phyloP scores from a whole-genome alignment of 768 basidiomycete genomes.

The Dioszegia crocea region DNA sequence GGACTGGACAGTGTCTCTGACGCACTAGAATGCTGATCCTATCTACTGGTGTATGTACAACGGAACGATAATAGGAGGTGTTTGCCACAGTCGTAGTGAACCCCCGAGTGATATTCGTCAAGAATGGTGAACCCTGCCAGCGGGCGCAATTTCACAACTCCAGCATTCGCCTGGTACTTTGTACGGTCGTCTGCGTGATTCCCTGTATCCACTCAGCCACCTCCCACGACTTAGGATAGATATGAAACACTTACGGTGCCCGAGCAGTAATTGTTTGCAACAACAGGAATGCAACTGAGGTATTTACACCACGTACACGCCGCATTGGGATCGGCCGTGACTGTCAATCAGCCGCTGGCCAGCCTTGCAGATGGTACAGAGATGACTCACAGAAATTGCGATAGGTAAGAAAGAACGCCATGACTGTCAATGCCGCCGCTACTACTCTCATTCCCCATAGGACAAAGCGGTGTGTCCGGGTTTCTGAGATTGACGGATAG shows the following conservation, averaged over 20 bases:
- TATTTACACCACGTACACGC: slow-evolving; percentile 79
- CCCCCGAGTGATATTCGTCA: no score
- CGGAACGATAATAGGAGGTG: neutral
- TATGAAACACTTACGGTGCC: slow-evolving; percentile 44
- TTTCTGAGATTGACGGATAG: slow-evolving; percentile 81
- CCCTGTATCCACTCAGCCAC: neutral
- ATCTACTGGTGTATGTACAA: no score
- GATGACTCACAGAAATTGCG: slow-evolving; percentile 67
- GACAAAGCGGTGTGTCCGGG: slow-evolving; percentile 66
- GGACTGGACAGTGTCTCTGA: neutral
- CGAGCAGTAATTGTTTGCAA: slow-evolving; percentile 48
- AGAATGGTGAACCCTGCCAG: no score
- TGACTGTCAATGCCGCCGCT: slow-evolving; percentile 68
- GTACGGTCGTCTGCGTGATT: slow-evolving; percentile 1
- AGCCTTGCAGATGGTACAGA: neutral
- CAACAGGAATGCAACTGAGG: slow-evolving; percentile 82
- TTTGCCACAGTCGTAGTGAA: neutral
- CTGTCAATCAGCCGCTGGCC: slow-evolving; percentile 6
- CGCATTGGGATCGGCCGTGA: slow-evolving; percentile 55
- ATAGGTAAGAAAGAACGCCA: slow-evolving; percentile 75
- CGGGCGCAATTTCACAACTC: slow-evolving; percentile 4
- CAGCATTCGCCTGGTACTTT: slow-evolving; percentile 6
- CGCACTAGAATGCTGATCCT: neutral
- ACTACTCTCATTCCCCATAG: slow-evolving; percentile 69
- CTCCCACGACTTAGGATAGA: neutral